Base-by-base conservation (phyloP, 805 yeast species). In the Spathaspora girioi region DNA sequence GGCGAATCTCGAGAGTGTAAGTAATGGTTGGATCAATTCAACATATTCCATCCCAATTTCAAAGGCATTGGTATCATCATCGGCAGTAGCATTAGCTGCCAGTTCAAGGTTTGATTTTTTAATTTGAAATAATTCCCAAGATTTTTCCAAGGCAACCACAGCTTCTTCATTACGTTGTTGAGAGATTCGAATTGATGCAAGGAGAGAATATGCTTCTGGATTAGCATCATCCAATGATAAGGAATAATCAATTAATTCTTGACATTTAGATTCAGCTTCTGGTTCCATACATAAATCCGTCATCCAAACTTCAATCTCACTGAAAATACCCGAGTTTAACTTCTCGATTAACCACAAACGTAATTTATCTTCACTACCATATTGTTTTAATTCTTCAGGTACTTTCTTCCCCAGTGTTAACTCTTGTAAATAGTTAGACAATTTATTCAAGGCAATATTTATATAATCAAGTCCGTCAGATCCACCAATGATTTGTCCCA, bases 291-390 rank as follows among this genome's bases (percentile, higher is more conserved):
- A 92, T 56, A 92, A 73, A 72, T 93, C 97, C 1, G 98, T 93
- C 97, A 91, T 89, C 97, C 97, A 92, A 51, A 89, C 87, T 68
- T 93, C 99, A 61, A 94, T 87, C 72, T 86, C 79, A 6, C 97
- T 85, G 58, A 93, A 84, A 26, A 89, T 72, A 0, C 93, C 97
- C 62, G 84, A 87, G 56, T 86, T 82, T 46, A 89, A 64, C 63
- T 87, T 88, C 55, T 79, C 80, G 17, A 78, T 65, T 12, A 51
- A 26, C 54, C 54, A 51, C 1, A 26, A 11, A 8, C 40, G 19
- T 42, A 80, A 68, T 53, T 76, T 76, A 41, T 61, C 64, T 43
- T 60, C 55, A 3, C 64, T 53, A 1, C 63, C 48, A 55, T 68
- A 66, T 29, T 60, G 47, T 43, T 57, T 54, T 12, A 69, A 59